Evolutionary conservation across 2,329 filamentous ascomycete genomes (phyloP), one percentile per base, ranked within the genome.

Genomic region (Nannizziopsis arthrosporioides): DNA sequence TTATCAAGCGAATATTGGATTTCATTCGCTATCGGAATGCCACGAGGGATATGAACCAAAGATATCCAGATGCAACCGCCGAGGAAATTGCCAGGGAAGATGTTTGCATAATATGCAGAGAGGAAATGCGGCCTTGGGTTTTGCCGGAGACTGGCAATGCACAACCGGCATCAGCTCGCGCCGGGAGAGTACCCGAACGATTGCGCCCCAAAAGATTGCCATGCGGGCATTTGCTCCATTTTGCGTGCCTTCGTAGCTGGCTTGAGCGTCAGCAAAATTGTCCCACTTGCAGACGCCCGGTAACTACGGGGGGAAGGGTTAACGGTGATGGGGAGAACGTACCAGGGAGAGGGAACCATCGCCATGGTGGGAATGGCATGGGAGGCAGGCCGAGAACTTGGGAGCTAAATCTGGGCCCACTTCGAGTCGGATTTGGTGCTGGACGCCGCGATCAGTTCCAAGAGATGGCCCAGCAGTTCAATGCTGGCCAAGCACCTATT

Each of bases 221-320:
- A 0, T 98, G 92, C 65, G 89, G 90, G 3, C 92, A 98, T 61
- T 92, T 96, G 35, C 70, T 98, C 35, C 92, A 98, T 65, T 84
- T 95, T 55, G 84, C 88, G 42, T 98, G 92, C 64, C 77, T 98
- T 50, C 87, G 92, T 66, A 94, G 89, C 64, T 98, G 92, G 92
- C 75, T 98, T 22, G 92, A 98, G 70, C 77, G 92, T 54, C 92
- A 98, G 65, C 92, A 98, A 68, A 89, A 94, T 31, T 98, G 92
- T 63, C 92, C 92, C 5, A 98, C 88, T 2, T 98, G 92, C 63
- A 80, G 92, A 57, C 78, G 85, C 44, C 82, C 90, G 12, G 92
- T 94, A 12, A 74, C 75, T 1, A 68, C 53, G 53, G 61, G 37
- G 51, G 61, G 41, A 59, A 57, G 55, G 40, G 37, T 32, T 41